A percentile compares a stretch with the other conserved stretches of the same genome.
Conservation (phyloP, 441 rosid genomes). For the Euphorbia corollata region DNA sequence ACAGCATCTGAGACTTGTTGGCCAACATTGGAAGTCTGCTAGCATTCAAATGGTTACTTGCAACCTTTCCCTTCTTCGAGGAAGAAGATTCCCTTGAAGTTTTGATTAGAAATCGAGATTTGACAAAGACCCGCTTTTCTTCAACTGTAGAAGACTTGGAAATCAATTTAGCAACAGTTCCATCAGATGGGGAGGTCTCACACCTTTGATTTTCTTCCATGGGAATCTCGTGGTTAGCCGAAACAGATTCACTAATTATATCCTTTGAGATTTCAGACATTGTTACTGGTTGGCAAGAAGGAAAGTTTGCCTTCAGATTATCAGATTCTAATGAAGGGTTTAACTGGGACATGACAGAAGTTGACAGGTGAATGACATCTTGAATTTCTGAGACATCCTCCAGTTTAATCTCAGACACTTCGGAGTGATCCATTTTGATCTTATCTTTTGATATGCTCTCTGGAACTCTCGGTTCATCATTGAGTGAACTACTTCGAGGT, state of each 20-base stretch:
- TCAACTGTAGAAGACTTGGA: slow-evolving; percentile 38
- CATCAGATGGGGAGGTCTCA: slow-evolving; percentile 32
- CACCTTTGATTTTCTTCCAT: slow-evolving; percentile 32
- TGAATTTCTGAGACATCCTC: slow-evolving; percentile 28
- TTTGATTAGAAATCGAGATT: slow-evolving; percentile 53
- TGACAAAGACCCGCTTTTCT: slow-evolving; percentile 39
- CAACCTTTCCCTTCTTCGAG: slow-evolving; percentile 49
- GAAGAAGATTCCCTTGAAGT: slow-evolving; percentile 45
- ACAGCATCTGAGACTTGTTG: slow-evolving; percentile 42
- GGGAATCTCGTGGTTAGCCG: slow-evolving; percentile 35
- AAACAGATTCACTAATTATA: slow-evolving; percentile 24
- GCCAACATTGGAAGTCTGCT: slow-evolving; percentile 48
- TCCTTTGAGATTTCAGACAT: slow-evolving; percentile 26
- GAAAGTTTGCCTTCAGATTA: slow-evolving; percentile 26
- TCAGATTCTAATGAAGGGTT: slow-evolving; percentile 29
- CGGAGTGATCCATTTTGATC: slow-evolving; percentile 19
- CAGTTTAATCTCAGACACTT: slow-evolving; percentile 19
- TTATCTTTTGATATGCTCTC: slow-evolving; percentile 27
- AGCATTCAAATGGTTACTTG: slow-evolving; percentile 31
- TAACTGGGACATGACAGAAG: slow-evolving; percentile 28
- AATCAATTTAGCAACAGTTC: slow-evolving; percentile 30
- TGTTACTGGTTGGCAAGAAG: slow-evolving; percentile 27
- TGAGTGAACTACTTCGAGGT: slow-evolving; percentile 28
- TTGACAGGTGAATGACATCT: slow-evolving; percentile 29
- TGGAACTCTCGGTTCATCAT: slow-evolving; percentile 28